Percentiles rank a stretch among this genome's conserved stretches.
phyloP scores from a whole-genome alignment of 129 eudicot species.

The Centaurea solstitialis region DNA sequence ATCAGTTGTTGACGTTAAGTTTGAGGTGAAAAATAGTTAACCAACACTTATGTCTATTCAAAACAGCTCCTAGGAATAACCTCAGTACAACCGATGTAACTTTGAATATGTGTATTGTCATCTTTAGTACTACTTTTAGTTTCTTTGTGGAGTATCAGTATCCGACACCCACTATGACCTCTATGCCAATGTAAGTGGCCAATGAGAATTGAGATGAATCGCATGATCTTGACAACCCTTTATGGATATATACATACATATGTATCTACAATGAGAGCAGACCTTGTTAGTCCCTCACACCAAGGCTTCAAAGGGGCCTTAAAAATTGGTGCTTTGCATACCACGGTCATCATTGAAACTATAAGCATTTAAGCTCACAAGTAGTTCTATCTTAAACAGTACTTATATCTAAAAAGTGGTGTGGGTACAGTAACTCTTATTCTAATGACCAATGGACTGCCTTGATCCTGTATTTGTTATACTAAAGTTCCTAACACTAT shows the following conservation, averaged over 20 bases:
- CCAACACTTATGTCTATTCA: not conserved
- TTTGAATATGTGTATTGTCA: not conserved
- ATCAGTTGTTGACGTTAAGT: not conserved
- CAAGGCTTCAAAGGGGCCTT: not conserved
- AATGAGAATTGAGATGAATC: not conserved
- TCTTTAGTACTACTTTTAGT: not conserved
- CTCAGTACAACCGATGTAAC: not conserved
- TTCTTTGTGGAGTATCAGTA: not conserved
- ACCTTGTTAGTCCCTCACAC: not conserved
- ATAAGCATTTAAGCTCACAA: not conserved
- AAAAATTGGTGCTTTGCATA: not conserved
- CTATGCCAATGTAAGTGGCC: not conserved
- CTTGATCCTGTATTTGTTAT: not conserved
- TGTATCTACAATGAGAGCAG: not conserved
- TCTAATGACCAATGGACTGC: not conserved
- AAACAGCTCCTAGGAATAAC: not conserved
- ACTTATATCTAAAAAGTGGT: not conserved
- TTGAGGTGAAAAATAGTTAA: not conserved
- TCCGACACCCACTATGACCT: not conserved
- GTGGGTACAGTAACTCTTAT: not conserved
- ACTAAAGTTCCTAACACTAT: not conserved
- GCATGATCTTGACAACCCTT: not conserved
- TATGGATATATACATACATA: too few species aligned
- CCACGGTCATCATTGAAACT: not conserved
- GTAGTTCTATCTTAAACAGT: not conserved